Evolutionary conservation across 257 asterid species (phyloP), one percentile per base, ranked within the genome.

Genomic region (Knoxia roxburghii): DNA sequence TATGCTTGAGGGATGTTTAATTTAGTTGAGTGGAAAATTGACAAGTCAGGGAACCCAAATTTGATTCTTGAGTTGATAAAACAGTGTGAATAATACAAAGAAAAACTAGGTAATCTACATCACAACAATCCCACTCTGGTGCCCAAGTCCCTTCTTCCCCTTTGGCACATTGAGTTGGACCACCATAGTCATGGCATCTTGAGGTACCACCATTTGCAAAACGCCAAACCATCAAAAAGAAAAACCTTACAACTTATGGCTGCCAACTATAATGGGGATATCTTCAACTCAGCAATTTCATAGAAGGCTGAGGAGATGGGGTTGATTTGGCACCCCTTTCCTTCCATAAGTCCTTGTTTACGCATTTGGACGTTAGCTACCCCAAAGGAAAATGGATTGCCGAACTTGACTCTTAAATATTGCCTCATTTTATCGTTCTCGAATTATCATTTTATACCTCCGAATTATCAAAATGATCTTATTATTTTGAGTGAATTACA

Each of bases 41-140:
- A 61, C 68, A 49, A 59, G 27, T 59, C 73, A 18, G 33, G 21
- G 35, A 21, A 66, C 29, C 70, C 9, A 37, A 68, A 41, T 6
- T 40, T 24, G 40, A 65, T 65, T 21, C 29, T 49, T 35, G 65
- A 29, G 70, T 14, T 53, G 26, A 41, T 29, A 69, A 46, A 29
- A 29, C 55, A 20, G 20, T 1, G 26, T 30, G n/a, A 21, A 45
- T 20, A 57, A 35, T 55, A 61, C 20, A 39, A 37, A 65, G 18
- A 29, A 35, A 32, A 21, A 66, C 61, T 66, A 66, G 70, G 70
- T 66, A 66, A 51, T 66, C 50, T 66, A 50, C 50, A 50, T 66
- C 70, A 51, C 70, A 66, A 3, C 41, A n/a, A n/a, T 51, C 61
- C 61, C 27, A 14, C 50, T 50, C 35, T n/a, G n/a, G n/a, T n/a